Percentiles rank a stretch among this genome's conserved stretches.
These are phyloP conservation scores for Lanzia echinophila DNA, from an alignment of 2,329 filamentous ascomycete genomes.

Conservation along the genomic window DNA sequence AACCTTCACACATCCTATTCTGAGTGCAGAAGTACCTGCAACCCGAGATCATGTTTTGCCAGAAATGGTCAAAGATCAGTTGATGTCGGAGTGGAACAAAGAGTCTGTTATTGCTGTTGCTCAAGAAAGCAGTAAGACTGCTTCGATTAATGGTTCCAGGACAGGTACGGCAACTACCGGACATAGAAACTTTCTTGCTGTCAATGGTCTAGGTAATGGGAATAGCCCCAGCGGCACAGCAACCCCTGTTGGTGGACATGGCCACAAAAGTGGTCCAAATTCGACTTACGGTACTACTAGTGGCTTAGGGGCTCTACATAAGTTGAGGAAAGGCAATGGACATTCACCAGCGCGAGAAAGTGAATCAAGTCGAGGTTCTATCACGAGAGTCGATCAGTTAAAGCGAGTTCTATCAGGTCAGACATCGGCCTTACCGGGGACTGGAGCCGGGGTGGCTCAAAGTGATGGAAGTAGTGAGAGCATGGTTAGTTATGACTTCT, in stretches of 20 bases:
- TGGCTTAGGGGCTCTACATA: slow-evolving; percentile 34
- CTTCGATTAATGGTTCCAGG: slow-evolving; percentile 70
- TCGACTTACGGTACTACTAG: slow-evolving; percentile 28
- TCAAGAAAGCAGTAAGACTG: slow-evolving; percentile 62
- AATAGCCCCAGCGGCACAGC: slow-evolving; percentile 32
- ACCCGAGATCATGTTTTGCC: slow-evolving; percentile 54
- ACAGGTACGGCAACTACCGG: slow-evolving; percentile 47
- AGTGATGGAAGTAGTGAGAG: slow-evolving; percentile 57
- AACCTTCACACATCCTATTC: slow-evolving; percentile 53
- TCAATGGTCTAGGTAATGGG: slow-evolving; percentile 44
- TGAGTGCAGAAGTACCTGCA: slow-evolving; percentile 42
- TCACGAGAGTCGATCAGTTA: slow-evolving; percentile 58
- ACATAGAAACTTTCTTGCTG: slow-evolving; percentile 49
- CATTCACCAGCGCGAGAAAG: slow-evolving; percentile 39
- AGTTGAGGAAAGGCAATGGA: slow-evolving; percentile 47
- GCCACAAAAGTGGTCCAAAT: slow-evolving; percentile 22
- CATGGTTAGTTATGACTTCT: slow-evolving; percentile 63
- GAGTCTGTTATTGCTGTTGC: slow-evolving; percentile 64
- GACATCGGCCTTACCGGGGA: slow-evolving; percentile 30
- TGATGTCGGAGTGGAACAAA: slow-evolving; percentile 74
- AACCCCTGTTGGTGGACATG: slow-evolving; percentile 39
- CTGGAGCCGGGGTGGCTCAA: slow-evolving; percentile 36
- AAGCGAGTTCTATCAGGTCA: slow-evolving; percentile 55
- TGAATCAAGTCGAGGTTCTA: slow-evolving; percentile 41
- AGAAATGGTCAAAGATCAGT: slow-evolving; percentile 60